Base-by-base conservation (phyloP, 1,284 basidiomycete species). In the Kwoniella shivajii region DNA sequence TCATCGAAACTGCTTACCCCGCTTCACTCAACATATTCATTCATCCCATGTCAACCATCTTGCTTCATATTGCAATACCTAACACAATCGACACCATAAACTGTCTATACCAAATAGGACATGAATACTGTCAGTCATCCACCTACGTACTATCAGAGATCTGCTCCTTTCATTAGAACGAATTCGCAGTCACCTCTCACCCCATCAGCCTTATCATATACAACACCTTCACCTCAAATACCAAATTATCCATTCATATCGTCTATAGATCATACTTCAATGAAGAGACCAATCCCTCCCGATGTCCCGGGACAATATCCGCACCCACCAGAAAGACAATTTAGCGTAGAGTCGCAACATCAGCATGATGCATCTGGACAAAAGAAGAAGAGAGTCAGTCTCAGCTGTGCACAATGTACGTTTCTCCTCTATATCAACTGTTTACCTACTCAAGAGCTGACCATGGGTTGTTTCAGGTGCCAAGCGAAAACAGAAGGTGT, bases 331-430 rank as follows among this genome's bases (percentile, higher is more conserved):
- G 65, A 71, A 13, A 60, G 67, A 22, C 65, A 69, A 42, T 59
- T 44, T 6, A 60, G 59, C 30, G 45, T 46, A 7, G 61, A 65
- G 20, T 53, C 50, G 6, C 42, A 18, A 11, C 56, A 58, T 38
- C 44, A 42, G 6, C 36, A 52, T 29, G 42, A 37, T 36, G 22
- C 31, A 3, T 22, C 24, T 34, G 50, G 56, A 56, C 56, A 63
- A 20, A 78, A 78, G 65, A 78, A 78, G 71, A 77, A 77, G 60
- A 56, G 77, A 20, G 62, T 78, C 56, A 77, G 75, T 49, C 59
- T 78, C 39, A 76, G 74, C 50, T 78, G 77, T 59, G 74, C 75
- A 1, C 77, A 78, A 47, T 78, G 76, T 76, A 60, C 64, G 76
- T 73, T 9, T 14, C 33, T 20, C 31, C 13, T 20, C 29, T 7